phyloP scores from a whole-genome alignment of 345 rosid species.

The Combretum micranthum region DNA sequence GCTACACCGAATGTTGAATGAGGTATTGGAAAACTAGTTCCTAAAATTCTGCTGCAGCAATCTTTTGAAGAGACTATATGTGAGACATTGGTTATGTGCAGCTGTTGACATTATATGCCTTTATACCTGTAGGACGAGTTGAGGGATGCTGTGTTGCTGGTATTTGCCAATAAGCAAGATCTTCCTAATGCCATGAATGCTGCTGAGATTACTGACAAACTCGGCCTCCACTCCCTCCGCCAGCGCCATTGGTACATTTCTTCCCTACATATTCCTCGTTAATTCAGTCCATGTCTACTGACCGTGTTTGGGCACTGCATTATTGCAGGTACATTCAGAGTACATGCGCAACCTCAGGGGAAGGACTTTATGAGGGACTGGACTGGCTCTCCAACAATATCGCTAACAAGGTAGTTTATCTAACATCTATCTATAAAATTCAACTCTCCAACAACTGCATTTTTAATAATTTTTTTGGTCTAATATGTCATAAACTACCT shows the following conservation, averaged over 20 bases:
- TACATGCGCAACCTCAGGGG: slow-evolving; percentile 3
- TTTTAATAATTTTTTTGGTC: too few relatives aligned
- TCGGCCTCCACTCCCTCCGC: slow-evolving; percentile 30
- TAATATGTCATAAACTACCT: too few relatives aligned
- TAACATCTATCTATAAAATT: too few relatives aligned
- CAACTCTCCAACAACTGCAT: too few relatives aligned
- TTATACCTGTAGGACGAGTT: slow-evolving; percentile 22
- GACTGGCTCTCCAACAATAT: slow-evolving; percentile 7
- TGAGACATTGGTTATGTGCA: too few relatives aligned
- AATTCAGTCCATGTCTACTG: not conserved
- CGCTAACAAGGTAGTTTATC: slow-evolving; percentile 1
- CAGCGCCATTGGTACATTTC: slow-evolving; percentile 16
- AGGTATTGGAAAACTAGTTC: slow-evolving; percentile 8
- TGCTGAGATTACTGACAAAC: slow-evolving; percentile 35
- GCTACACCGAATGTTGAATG: slow-evolving; percentile 31
- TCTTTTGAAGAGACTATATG: too few relatives aligned
- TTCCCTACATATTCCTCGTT: not conserved
- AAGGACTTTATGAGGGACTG: slow-evolving; percentile 3
- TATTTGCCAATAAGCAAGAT: slow-evolving; percentile 31
- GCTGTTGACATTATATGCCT: not conserved
- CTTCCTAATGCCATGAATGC: slow-evolving; percentile 39
- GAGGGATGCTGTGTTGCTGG: slow-evolving; percentile 31
- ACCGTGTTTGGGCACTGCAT: not conserved
- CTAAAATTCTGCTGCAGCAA: not conserved
- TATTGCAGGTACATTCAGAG: slow-evolving; percentile 6